Evolutionary conservation across 2,329 filamentous ascomycete genomes (phyloP), one percentile per base, ranked within the genome.

Genomic region (Aschersonia sp.): DNA sequence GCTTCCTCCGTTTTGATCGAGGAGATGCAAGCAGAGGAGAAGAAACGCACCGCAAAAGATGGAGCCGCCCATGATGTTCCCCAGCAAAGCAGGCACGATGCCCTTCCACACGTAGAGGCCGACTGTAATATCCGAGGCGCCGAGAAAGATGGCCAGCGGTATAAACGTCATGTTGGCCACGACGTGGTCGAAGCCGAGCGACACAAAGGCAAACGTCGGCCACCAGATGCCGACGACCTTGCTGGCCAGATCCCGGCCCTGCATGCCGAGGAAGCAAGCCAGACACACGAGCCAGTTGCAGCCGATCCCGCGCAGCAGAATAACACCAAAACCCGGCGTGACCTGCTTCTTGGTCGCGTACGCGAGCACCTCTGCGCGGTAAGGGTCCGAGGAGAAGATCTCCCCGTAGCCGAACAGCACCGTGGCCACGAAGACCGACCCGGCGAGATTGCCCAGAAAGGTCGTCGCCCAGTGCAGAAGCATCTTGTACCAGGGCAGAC

Each of bases 261-360:
- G 70, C 3, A 70, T 61, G 2, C 64, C 65, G 6, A 73, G 60
- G 50, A 66, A 78, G 43, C 71, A 68, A 0, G 72, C 73, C 30
- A 78, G 59, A 49, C 73, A 76, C 3, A 79, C 74, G 0, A 80
- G 67, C 74, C 74, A 78, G 59, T 78, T 78, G 53, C 69, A 72
- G 4, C 74, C 71, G 43, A 79, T 75, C 1, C 61, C 75, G 42
- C 71, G 66, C 0, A 78, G 58, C 54, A 79, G 75, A 46, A 78
- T 72, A 48, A 71, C 66, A 45, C 74, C 69, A 62, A 72, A 74
- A 3, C 63, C 53, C 0, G 74, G 73, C 0, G 59, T 63, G 7
- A 75, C 58, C 51, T 68, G 70, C 52, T 78, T 78, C 20, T 65
- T 63, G 7, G 64, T 70, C 0, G 70, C 68, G 46, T 72, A 73